Conservation (phyloP, 345 rosid genomes). For the Cardamine resedifolia region DNA sequence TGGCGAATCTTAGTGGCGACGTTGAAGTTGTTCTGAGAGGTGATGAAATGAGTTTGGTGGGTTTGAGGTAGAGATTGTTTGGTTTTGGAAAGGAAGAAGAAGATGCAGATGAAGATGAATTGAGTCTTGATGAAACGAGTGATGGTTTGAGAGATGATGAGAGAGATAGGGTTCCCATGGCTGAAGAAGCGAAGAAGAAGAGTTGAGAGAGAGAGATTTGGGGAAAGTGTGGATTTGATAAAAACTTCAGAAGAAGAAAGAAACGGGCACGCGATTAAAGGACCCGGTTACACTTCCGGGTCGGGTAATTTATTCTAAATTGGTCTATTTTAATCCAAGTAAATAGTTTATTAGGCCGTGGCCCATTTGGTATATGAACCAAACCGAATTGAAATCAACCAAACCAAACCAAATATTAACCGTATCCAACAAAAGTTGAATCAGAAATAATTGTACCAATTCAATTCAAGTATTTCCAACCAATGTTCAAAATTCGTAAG, state of each 20-base stretch:
- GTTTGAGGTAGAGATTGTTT: slow-evolving; percentile 33
- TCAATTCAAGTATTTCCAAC: background rate
- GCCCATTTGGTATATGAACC: background rate
- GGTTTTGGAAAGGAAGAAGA: slow-evolving; percentile 24
- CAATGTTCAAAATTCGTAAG: background rate
- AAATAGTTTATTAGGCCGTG: background rate
- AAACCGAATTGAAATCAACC: background rate
- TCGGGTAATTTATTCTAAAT: background rate
- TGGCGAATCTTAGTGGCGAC: slow-evolving; percentile 35
- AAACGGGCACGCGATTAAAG: slow-evolving; percentile 1
- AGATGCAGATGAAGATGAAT: slow-evolving; percentile 32
- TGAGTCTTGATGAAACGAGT: slow-evolving; percentile 35
- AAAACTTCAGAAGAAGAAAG: slow-evolving; percentile 14
- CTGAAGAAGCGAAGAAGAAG: slow-evolving; percentile 23
- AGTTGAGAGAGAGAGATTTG: slow-evolving; percentile 14
- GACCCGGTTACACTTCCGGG: slow-evolving; percentile 27
- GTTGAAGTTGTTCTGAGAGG: slow-evolving; percentile 39
- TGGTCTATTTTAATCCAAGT: background rate
- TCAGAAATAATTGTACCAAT: background rate
- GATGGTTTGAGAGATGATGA: slow-evolving; percentile 46
- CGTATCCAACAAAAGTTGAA: background rate
- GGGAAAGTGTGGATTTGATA: slow-evolving; percentile 23
- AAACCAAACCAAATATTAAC: background rate
- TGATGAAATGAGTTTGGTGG: slow-evolving; percentile 33
- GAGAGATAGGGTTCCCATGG: slow-evolving; percentile 54